These are phyloP conservation scores for Avicennia marina DNA, from an alignment of 257 asterid genomes.

Conservation along the genomic window DNA sequence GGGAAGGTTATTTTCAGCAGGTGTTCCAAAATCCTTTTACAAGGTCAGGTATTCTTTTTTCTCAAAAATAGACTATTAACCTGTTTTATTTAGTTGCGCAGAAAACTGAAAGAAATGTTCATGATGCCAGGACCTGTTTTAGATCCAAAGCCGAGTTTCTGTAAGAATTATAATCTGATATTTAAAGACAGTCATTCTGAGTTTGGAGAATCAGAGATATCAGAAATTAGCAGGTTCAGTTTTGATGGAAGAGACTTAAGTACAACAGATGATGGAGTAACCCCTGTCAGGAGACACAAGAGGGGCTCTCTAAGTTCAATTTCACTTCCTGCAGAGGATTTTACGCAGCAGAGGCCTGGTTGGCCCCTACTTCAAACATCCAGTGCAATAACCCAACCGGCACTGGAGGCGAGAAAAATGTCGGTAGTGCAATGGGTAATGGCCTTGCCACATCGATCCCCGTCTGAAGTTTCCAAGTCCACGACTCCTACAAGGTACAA, in stretches of 20 bases:
- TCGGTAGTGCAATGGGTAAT: constrained; percentile 77
- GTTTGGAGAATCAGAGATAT: constrained; percentile 46
- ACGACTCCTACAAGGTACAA: not conserved
- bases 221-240: constrained; percentile 33
- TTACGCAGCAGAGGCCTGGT: constrained; percentile 57
- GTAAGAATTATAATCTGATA: no score
- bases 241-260: not conserved
- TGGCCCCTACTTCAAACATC: constrained; percentile 72
- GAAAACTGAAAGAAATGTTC: not conserved
- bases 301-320: constrained; percentile 43
- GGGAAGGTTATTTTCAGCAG: constrained; percentile 71
- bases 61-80: not conserved
- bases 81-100: not conserved
- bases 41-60: constrained; percentile 33
- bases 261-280: constrained; percentile 3
- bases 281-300: constrained; percentile 23
- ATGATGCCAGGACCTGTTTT: constrained; percentile 24
- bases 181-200: constrained; percentile 39
- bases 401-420: constrained; percentile 56
- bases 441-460: constrained; percentile 57
- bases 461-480: constrained; percentile 27
- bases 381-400: constrained; percentile 33
- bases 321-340: constrained; percentile 50
- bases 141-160: no score
- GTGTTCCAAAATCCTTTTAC: constrained; percentile 29